These are phyloP conservation scores for Sclerotinia glacialis DNA, from an alignment of 2,329 filamentous ascomycete genomes.

Conservation along the genomic window DNA sequence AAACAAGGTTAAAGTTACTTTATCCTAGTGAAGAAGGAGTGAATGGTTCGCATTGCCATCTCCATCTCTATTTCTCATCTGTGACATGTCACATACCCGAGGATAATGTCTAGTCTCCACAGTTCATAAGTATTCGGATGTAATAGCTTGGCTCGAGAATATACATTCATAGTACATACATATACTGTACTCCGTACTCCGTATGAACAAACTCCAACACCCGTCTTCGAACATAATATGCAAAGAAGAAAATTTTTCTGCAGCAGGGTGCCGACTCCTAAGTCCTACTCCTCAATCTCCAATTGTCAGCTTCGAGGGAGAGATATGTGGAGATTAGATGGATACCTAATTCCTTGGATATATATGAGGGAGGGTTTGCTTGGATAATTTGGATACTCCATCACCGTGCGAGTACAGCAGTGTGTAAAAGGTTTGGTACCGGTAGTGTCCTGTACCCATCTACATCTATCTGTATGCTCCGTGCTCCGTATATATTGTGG, in stretches of 20 bases:
- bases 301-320: background rate
- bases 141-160: conserved; percentile 2
- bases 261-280: background rate
- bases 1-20: background rate
- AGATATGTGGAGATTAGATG: conserved; percentile 8
- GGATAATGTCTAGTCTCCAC: no score
- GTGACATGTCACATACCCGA: no score
- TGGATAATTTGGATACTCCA: background rate
- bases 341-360: background rate
- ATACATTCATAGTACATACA: background rate
- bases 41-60: background rate
- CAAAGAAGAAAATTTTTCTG: conserved; percentile 6
- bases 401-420: background rate
- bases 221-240: background rate
- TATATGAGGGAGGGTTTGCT: background rate
- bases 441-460: no score
- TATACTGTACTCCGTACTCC: background rate
- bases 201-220: background rate
- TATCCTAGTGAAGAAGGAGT: no score
- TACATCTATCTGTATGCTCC: no score
- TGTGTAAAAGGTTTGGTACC: background rate
- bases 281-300: background rate
- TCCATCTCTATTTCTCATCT: no score
- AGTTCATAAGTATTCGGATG: background rate
- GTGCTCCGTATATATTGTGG: background rate